Base-by-base conservation (phyloP, 2,329 filamentous ascomycete genomes). In the Erysiphe pulchra region DNA sequence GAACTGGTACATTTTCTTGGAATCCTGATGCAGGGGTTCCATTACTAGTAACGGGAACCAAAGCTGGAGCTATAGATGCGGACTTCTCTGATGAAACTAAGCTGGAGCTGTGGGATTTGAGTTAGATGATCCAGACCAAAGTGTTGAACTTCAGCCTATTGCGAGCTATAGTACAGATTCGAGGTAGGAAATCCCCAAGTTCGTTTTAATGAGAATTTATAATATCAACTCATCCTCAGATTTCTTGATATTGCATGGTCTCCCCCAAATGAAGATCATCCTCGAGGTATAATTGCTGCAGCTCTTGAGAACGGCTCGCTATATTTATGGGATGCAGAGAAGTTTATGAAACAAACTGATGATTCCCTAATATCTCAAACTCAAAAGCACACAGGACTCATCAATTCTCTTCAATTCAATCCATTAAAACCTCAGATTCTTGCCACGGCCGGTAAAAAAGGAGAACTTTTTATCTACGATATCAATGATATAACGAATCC, bases 231-330 rank as follows among this genome's bases (percentile, higher is more conserved):
- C 13, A 14, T 32, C 36, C 16, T 39, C 58, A 93, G 90, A 57
- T 98, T 98, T 63, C 90, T 94, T 62, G 90, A 95, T 59, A 80
- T 98, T 60, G 85, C 87, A 49, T 98, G 90, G 90, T 80, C 84
- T 47, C 75, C 80, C 52, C 75, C 82, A 42, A 81, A 77, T 54
- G 77, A 80, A 49, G 77, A 84, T 50, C 71, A 83, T 56, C 77
- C 82, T 13, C 73, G 75, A 53, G 90, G 92, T 52, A 80, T 98
- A 59, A 90, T 98, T 63, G 90, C 90, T 45, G 90, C 86, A 59
- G 90, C 84, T 50, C 70, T 95, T 51, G 92, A 98, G 62, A 94
- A 87, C 64, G 90, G 92, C 49, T 80, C 84, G 36, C 71, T 98
- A 52, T 82, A 92, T 58, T 66, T 98, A 32, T 98, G 86, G 84